Conservation (phyloP, 1,139 yeast species). For the Hansenula lynferdii region DNA sequence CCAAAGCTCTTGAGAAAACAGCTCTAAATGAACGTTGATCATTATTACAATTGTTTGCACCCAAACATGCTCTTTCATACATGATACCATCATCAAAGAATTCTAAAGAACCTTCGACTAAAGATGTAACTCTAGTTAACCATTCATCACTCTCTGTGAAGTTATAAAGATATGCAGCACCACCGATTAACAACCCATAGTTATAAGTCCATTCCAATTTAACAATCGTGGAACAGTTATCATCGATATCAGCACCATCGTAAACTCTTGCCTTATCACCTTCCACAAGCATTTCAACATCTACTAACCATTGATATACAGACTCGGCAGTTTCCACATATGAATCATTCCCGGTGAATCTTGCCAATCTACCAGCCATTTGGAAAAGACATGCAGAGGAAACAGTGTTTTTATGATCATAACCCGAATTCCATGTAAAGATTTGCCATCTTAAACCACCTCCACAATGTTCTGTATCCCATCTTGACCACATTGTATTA, state of each 20-base stretch:
- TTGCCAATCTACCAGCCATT: conserved; percentile 78
- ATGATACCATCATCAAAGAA: conserved; percentile 53
- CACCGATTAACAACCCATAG: conserved; percentile 71
- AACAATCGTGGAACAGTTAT: conserved; percentile 58
- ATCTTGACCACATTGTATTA: conserved; percentile 83
- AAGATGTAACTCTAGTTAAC: conserved; percentile 50
- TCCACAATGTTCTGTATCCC: conserved; percentile 71
- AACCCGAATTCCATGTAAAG: conserved; percentile 91
- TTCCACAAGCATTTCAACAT: conserved; percentile 50
- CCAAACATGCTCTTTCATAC: conserved; percentile 82
- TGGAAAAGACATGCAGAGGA: conserved; percentile 87
- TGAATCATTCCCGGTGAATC: conserved; percentile 69
- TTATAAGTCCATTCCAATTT: conserved; percentile 80
- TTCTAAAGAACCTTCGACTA: conserved; percentile 44
- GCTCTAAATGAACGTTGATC: conserved; percentile 92
- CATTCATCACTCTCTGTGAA: conserved; percentile 62
- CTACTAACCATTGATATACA: conserved; percentile 77
- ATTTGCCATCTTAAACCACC: conserved; percentile 98
- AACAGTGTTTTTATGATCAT: conserved; percentile 85
- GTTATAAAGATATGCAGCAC: conserved; percentile 78
- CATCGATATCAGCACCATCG: conserved; percentile 70
- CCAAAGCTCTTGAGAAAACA: conserved; percentile 69
- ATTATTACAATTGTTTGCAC: conserved; percentile 57
- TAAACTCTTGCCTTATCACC: conserved; percentile 39
- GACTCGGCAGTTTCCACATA: conserved; percentile 77